phyloP scores from a whole-genome alignment of 163 green algal genomes.

The Chloromonas sp. region DNA sequence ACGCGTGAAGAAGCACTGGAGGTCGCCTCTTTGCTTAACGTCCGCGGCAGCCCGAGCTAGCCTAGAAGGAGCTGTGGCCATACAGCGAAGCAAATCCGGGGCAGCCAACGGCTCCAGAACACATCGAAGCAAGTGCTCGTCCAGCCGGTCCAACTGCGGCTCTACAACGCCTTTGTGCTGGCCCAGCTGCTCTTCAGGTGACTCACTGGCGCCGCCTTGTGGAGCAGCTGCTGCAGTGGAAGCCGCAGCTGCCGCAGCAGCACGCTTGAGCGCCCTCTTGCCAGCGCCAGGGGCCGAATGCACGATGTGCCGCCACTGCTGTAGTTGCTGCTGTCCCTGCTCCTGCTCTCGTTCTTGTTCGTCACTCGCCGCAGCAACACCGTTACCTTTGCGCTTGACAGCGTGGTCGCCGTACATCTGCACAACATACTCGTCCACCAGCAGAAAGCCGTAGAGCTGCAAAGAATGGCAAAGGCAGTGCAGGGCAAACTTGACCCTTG shows the following conservation, averaged over 20 bases:
- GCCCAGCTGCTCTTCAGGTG: not conserved
- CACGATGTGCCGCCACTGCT: too few relatives aligned
- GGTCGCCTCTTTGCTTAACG: not conserved
- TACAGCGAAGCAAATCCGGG: not conserved
- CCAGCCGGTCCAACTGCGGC: not conserved
- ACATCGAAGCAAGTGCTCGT: not conserved
- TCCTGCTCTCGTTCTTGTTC: too few relatives aligned
- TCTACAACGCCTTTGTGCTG: not conserved
- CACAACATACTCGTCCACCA: constrained; percentile 8
- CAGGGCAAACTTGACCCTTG: too few relatives aligned
- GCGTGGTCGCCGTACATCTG: not conserved
- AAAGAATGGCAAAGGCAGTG: too few relatives aligned
- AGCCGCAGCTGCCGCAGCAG: too few relatives aligned
- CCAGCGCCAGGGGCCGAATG: too few relatives aligned
- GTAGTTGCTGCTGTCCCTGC: too few relatives aligned
- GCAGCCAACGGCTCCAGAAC: not conserved
- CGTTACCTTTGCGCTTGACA: too few relatives aligned
- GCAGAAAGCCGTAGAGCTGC: constrained; percentile 14
- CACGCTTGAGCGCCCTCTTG: not conserved
- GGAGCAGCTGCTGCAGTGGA: too few relatives aligned
- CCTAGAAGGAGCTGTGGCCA: not conserved
- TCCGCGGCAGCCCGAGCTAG: not conserved
- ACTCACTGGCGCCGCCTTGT: too few relatives aligned
- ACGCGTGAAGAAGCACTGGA: not conserved
- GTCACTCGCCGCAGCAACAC: too few relatives aligned